Conservation (phyloP, 768 basidiomycete genomes). For the Tylopilus cervinicoccineus region DNA sequence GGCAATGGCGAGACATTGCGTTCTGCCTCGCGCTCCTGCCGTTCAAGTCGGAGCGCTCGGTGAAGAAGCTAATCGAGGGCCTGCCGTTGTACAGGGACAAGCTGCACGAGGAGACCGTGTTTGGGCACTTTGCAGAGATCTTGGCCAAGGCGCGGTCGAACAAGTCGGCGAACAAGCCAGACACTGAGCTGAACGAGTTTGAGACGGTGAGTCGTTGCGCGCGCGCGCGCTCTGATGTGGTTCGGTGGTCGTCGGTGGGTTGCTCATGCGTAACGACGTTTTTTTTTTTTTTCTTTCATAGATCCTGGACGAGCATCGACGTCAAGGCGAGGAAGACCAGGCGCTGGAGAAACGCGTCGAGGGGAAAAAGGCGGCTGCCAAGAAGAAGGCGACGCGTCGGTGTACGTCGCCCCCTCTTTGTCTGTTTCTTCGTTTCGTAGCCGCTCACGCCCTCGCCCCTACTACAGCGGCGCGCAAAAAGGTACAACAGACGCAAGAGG, state of each 20-base stretch:
- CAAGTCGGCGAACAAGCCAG: slow-evolving; percentile 90
- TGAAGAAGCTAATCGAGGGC: slow-evolving; percentile 94
- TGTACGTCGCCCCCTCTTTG: slow-evolving; percentile 23
- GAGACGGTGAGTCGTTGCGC: slow-evolving; percentile 54
- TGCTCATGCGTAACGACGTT: too few relatives aligned
- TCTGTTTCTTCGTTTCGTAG: not conserved
- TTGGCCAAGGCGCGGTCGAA: slow-evolving; percentile 88
- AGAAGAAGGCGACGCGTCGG: slow-evolving; percentile 60
- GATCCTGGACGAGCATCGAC: slow-evolving; percentile 81
- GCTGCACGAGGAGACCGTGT: slow-evolving; percentile 83
- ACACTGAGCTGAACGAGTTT: slow-evolving; percentile 92
- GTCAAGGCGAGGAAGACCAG: slow-evolving; percentile 89
- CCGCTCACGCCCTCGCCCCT: not conserved
- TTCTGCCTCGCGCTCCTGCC: slow-evolving; percentile 92
- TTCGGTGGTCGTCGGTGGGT: too few relatives aligned
- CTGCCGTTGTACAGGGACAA: slow-evolving; percentile 95
- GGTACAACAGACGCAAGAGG: slow-evolving; percentile 15
- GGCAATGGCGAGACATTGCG: slow-evolving; percentile 97
- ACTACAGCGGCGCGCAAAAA: slow-evolving; percentile 31
- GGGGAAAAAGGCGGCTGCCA: slow-evolving; percentile 76
- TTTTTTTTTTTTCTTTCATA: slow-evolving; percentile 22
- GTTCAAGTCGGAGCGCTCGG: slow-evolving; percentile 94
- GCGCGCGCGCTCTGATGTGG: not conserved
- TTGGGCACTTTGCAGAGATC: slow-evolving; percentile 80
- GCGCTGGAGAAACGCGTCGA: slow-evolving; percentile 84